Base-by-base conservation (phyloP, 139 green algal genomes). In the Coelastrella sp. region DNA sequence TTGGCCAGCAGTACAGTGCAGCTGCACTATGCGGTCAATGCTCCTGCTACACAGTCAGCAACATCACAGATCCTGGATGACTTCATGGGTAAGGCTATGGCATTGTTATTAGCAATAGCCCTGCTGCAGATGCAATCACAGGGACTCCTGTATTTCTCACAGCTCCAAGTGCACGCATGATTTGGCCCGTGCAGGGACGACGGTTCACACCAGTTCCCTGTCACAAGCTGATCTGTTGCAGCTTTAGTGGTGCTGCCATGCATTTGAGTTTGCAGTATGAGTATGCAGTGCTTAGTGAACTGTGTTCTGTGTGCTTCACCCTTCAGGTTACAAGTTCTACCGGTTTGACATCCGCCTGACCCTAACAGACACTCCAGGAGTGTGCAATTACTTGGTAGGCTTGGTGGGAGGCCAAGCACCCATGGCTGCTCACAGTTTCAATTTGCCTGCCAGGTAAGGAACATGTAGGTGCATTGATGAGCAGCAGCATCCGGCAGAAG, bases 401-500 rank as follows among this genome's bases (percentile, higher is more conserved):
- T 60, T 84, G 21, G 77, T 84, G 77, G 77, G 77, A 15, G 77
- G 60, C 30, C 77, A 84, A 51, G 77, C 77, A 30, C 77, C 77
- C 15, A 30, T 74, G 3, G 38, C 77, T 2, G 59, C 60, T 27
- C 77, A 84, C 77, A 84, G 38, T 23, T 64, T 84, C 77, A 64
- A 34, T 38, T 60, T 84, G 38, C 59, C 77, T 50, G 77, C 77
- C 48, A 73, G 77, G 77, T 84, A 15, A 25, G 37, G n/a, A n/a
- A n/a, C 57, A 37, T 8, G 45, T 13, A 57, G 15, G 45, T n/a
- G 15, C 1, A 57, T 13, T 57, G 45, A 23, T 57, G 11, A 23
- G 15, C 0, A 23, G 11, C 45, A 57, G 45, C 45, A 57, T 1
- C 45, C 11, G 15, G 45, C 68, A 35, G 68, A n/a, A 37, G 11